phyloP scores from a whole-genome alignment of 2,329 filamentous ascomycete genomes.

The Bipolaris sorokiniana region DNA sequence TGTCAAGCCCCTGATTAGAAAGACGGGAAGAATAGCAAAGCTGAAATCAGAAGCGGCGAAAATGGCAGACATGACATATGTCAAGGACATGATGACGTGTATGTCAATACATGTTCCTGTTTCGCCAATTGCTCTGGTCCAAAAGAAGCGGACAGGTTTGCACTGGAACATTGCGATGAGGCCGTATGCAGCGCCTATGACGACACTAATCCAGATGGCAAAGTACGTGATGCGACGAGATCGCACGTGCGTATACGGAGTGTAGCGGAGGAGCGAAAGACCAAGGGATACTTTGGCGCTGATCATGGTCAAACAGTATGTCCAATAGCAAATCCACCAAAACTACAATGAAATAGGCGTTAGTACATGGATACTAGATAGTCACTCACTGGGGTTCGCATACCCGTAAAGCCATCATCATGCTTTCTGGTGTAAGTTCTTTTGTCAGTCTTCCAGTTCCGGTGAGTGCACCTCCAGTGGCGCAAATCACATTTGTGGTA shows the following conservation, averaged over 20 bases:
- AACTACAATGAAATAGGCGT: background rate
- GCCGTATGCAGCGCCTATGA: constrained; percentile 44
- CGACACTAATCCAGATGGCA: constrained; percentile 32
- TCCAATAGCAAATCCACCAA: constrained; percentile 16
- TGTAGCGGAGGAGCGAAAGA: constrained; percentile 15
- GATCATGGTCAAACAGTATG: constrained; percentile 16
- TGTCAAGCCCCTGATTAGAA: constrained; percentile 59
- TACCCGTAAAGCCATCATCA: constrained; percentile 5
- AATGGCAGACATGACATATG: constrained; percentile 41
- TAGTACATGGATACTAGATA: background rate
- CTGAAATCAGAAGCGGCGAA: constrained; percentile 18
- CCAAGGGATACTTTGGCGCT: constrained; percentile 18
- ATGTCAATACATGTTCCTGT: constrained; percentile 50
- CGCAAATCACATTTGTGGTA: constrained; percentile 1
- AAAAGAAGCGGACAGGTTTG: constrained; percentile 54
- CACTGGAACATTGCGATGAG: constrained; percentile 56
- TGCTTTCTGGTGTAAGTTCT: constrained; percentile 5
- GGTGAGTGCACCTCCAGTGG: constrained; percentile 8
- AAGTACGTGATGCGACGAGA: constrained; percentile 37
- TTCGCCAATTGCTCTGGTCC: constrained; percentile 44
- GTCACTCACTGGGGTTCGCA: background rate
- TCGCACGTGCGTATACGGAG: constrained; percentile 34
- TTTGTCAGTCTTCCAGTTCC: constrained; percentile 9
- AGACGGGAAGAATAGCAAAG: constrained; percentile 38
- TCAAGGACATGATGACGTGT: constrained; percentile 57